These are phyloP conservation scores for Pisolithus microcarpus DNA, from an alignment of 768 basidiomycete species.

Conservation along the genomic window DNA sequence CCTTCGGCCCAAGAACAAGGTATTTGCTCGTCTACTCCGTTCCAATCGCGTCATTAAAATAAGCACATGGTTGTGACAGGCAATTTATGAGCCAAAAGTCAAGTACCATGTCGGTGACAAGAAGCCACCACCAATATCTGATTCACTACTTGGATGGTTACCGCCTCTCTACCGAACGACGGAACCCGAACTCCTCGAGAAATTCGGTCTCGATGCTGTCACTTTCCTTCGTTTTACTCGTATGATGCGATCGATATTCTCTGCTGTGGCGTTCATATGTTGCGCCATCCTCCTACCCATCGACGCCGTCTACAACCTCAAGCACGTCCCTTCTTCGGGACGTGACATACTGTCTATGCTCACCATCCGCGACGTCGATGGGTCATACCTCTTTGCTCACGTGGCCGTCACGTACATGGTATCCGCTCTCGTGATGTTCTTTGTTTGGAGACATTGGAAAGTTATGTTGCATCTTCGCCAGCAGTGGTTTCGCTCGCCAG, in stretches of 20 bases:
- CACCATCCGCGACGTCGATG: slow-evolving; percentile 78
- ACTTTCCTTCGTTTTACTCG: slow-evolving; percentile 88
- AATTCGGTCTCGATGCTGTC: slow-evolving; percentile 89
- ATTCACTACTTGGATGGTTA: slow-evolving; percentile 84
- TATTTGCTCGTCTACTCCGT: slow-evolving; percentile 18
- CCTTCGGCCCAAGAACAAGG: slow-evolving; percentile 87
- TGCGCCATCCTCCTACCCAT: slow-evolving; percentile 79
- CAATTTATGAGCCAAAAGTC: slow-evolving; percentile 89
- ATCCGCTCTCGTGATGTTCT: slow-evolving; percentile 63
- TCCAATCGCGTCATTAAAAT: background rate
- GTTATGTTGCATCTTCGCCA: slow-evolving; percentile 73
- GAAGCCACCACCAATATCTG: slow-evolving; percentile 72
- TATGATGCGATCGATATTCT: slow-evolving; percentile 71
- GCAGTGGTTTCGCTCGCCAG: slow-evolving; percentile 84
- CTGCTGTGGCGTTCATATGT: slow-evolving; percentile 50
- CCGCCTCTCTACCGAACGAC: slow-evolving; percentile 76
- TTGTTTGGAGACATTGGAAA: slow-evolving; percentile 69
- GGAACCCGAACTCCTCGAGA: slow-evolving; percentile 84
- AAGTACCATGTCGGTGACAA: slow-evolving; percentile 82
- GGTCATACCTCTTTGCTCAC: slow-evolving; percentile 73
- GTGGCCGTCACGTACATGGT: slow-evolving; percentile 79
- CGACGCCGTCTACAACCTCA: slow-evolving; percentile 79
- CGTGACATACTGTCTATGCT: slow-evolving; percentile 70
- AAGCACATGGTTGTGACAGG: slow-evolving; percentile 32
- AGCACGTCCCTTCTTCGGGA: slow-evolving; percentile 41